Evolutionary conservation across 148 eudicot species (phyloP).

Genomic region (Rhododendron vialii): DNA sequence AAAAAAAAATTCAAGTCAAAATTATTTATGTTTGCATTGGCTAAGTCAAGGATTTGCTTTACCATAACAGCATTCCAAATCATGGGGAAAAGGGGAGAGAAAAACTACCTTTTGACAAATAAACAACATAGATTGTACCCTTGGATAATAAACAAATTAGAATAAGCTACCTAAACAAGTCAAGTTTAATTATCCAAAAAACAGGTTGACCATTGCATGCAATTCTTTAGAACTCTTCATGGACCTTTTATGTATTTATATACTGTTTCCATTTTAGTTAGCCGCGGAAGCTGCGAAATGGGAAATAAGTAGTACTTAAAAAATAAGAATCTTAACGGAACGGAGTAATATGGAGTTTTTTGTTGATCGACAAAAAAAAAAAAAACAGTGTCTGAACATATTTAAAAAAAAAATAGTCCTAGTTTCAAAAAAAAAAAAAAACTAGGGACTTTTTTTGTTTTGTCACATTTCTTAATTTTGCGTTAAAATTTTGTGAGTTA

Average conservation of each 20-base stretch:
- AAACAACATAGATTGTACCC: background rate
- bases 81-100: background rate
- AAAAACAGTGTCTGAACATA: too few species aligned
- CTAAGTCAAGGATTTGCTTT: background rate
- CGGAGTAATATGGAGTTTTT: too few species aligned
- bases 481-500: background rate
- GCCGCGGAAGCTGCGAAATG: too few species aligned
- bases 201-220: background rate
- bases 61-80: background rate
- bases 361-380: too few species aligned
- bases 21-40: background rate
- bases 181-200: background rate
- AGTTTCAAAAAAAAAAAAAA: too few species aligned
- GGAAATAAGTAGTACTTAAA: too few species aligned
- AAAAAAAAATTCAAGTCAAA: background rate
- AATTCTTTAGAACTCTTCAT: background rate
- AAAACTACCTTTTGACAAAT: background rate
- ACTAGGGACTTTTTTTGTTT: background rate
- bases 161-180: background rate
- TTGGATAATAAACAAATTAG: background rate
- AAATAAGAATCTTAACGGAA: too few species aligned
- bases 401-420: too few species aligned
- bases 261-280: too few species aligned
- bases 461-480: too few species aligned
- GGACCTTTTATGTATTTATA: too few species aligned